These are phyloP conservation scores for Fistulifera pelliculosa DNA, from an alignment of 108 stramenopile genomes.

Conservation along the genomic window DNA sequence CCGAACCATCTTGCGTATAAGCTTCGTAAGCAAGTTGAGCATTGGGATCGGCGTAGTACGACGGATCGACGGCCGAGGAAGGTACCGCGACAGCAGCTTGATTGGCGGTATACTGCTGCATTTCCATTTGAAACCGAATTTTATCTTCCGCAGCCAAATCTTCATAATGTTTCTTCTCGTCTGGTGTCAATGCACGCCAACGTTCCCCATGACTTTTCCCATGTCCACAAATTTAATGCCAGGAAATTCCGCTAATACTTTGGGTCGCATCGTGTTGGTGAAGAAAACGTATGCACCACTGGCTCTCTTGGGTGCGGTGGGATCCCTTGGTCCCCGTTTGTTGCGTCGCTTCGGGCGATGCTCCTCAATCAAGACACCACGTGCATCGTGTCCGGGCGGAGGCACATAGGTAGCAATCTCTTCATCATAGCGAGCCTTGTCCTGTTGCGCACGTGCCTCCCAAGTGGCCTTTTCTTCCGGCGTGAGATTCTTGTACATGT, in stretches of 20 bases:
- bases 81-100: slow-evolving; percentile 24
- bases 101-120: slow-evolving; percentile 71
- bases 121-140: slow-evolving; percentile 77
- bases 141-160: slow-evolving; percentile 83
- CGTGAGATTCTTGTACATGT: slow-evolving; percentile 82
- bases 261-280: slow-evolving; percentile 72
- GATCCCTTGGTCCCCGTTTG: slow-evolving; percentile 62
- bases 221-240: slow-evolving; percentile 89
- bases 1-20: slow-evolving; percentile 1
- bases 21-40: not conserved
- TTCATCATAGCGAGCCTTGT: slow-evolving; percentile 73
- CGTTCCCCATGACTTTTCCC: slow-evolving; percentile 85
- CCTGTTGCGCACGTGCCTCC: slow-evolving; percentile 69
- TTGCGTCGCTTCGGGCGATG: slow-evolving; percentile 54
- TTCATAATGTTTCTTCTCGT: slow-evolving; percentile 79
- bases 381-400: slow-evolving; percentile 72
- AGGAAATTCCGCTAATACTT: slow-evolving; percentile 74
- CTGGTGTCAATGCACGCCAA: slow-evolving; percentile 78
- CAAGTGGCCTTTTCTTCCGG: slow-evolving; percentile 74
- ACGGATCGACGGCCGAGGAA: slow-evolving; percentile 2
- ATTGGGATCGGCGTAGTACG: slow-evolving; percentile 2
- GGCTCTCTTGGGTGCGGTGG: slow-evolving; percentile 67
- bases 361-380: slow-evolving; percentile 71
- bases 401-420: slow-evolving; percentile 71
- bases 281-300: slow-evolving; percentile 80